A percentile compares a stretch with the other conserved stretches of the same genome.
Conservation (phyloP, 1,284 basidiomycete genomes). For the Trichosporon asahii region DNA sequence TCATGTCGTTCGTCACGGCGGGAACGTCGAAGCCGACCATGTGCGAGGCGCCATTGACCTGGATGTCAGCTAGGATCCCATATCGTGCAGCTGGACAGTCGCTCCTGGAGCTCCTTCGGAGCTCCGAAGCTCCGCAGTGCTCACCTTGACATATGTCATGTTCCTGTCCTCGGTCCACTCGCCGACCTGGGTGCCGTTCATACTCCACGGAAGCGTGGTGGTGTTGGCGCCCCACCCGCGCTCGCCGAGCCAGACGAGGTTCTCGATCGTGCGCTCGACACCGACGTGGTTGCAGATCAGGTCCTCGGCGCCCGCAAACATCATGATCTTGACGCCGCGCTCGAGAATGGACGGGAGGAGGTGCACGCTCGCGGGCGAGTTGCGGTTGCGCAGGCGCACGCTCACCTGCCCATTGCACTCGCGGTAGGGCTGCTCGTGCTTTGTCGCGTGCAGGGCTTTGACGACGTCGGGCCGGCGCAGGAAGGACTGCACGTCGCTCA, state of each 20-base stretch:
- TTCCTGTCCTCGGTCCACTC: slow-evolving; percentile 87
- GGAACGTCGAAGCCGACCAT: slow-evolving; percentile 91
- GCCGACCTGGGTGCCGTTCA: slow-evolving; percentile 74
- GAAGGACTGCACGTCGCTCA: slow-evolving; percentile 71
- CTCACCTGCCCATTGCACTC: slow-evolving; percentile 79
- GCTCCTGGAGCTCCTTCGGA: no score
- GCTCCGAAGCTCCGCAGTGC: slow-evolving; percentile 17
- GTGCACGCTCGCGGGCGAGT: slow-evolving; percentile 69
- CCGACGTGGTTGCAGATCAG: slow-evolving; percentile 95
- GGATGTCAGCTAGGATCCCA: not conserved
- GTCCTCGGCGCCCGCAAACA: slow-evolving; percentile 95
- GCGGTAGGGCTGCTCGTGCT: slow-evolving; percentile 76
- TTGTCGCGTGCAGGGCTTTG: slow-evolving; percentile 72
- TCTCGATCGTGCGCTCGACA: slow-evolving; percentile 76
- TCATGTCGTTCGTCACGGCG: slow-evolving; percentile 91
- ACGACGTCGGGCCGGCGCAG: slow-evolving; percentile 80
- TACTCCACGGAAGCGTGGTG: slow-evolving; percentile 70
- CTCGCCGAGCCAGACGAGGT: slow-evolving; percentile 77
- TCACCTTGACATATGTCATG: slow-evolving; percentile 85
- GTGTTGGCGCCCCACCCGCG: slow-evolving; percentile 80
- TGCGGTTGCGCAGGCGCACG: slow-evolving; percentile 60
- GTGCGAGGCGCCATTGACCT: slow-evolving; percentile 71
- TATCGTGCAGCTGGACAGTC: no score
- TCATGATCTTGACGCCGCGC: slow-evolving; percentile 72
- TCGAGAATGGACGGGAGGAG: slow-evolving; percentile 73